A percentile compares a stretch with the other conserved stretches of the same genome.
These are phyloP conservation scores for Ogataea polymorpha DNA, from an alignment of 805 yeast species.

Conservation along the genomic window DNA sequence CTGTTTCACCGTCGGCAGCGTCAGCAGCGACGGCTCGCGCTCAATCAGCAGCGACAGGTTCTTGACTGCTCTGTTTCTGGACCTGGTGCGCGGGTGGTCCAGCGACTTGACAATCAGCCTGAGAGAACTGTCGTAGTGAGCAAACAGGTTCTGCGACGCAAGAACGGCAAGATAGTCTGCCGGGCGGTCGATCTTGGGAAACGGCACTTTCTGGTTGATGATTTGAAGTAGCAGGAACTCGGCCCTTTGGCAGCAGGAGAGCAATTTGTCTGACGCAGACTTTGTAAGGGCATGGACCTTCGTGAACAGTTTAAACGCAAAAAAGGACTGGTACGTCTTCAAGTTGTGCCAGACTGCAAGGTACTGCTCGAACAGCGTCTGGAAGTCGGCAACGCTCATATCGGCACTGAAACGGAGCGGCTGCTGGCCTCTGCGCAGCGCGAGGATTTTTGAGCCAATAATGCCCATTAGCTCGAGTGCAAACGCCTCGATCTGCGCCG, in stretches of 20 bases:
- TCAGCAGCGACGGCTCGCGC: constrained; percentile 49
- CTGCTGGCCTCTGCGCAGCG: constrained; percentile 25
- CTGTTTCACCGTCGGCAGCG: constrained; percentile 46
- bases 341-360: constrained; percentile 7
- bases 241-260: not conserved
- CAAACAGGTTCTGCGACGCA: constrained; percentile 31
- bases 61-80: constrained; percentile 64
- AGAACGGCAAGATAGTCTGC: constrained; percentile 19
- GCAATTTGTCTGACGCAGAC: constrained; percentile 1
- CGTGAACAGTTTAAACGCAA: constrained; percentile 9
- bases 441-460: constrained; percentile 51
- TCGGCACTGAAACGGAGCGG: constrained; percentile 5
- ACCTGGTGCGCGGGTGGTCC: constrained; percentile 46
- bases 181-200: not conserved
- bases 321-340: constrained; percentile 4
- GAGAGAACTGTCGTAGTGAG: constrained; percentile 52
- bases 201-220: constrained; percentile 5
- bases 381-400: constrained; percentile 11
- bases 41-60: constrained; percentile 54
- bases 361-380: constrained; percentile 5
- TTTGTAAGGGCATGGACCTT: constrained; percentile 5
- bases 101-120: constrained; percentile 46
- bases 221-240: constrained; percentile 6
- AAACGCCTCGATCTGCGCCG: constrained; percentile 45
- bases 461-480: constrained; percentile 60